phyloP scores from a whole-genome alignment of 108 stramenopile species.

The Nannochloropsis gaditana region DNA sequence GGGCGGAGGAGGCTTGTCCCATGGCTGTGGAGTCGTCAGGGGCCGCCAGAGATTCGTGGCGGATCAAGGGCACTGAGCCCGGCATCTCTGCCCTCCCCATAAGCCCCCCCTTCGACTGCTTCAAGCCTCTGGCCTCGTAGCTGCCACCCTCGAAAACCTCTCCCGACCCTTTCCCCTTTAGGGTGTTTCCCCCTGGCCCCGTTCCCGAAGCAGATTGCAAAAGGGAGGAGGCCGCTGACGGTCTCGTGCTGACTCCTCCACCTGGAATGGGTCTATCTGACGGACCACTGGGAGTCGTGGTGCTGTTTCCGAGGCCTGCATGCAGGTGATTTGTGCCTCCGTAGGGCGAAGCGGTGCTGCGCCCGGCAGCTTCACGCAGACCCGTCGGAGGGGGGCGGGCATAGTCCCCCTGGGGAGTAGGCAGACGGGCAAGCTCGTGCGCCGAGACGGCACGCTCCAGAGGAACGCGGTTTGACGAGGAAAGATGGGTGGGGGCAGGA shows the following conservation, averaged over 20 bases:
- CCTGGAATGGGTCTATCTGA: too few relatives aligned
- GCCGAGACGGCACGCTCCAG: background rate
- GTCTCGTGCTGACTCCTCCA: too few relatives aligned
- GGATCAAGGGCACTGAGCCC: background rate
- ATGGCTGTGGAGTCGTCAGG: background rate
- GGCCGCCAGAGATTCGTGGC: background rate
- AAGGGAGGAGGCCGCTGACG: background rate
- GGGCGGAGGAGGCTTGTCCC: background rate
- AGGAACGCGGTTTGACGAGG: background rate
- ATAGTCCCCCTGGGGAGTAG: background rate
- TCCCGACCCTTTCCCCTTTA: background rate
- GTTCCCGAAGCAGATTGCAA: background rate
- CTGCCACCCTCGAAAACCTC: background rate
- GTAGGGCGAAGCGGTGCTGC: background rate
- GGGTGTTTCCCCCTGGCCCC: background rate
- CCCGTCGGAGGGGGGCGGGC: background rate
- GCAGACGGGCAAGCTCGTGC: background rate
- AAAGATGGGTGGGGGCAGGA: background rate
- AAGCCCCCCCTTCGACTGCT: background rate
- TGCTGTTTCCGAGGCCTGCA: background rate
- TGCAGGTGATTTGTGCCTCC: constrained; percentile 5
- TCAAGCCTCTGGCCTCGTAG: background rate
- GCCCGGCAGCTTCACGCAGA: background rate
- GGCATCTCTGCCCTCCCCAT: background rate
- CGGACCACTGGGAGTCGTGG: background rate